Evolutionary conservation across 345 rosid genomes (phyloP).

Genomic region (Gossypium thurberi): DNA sequence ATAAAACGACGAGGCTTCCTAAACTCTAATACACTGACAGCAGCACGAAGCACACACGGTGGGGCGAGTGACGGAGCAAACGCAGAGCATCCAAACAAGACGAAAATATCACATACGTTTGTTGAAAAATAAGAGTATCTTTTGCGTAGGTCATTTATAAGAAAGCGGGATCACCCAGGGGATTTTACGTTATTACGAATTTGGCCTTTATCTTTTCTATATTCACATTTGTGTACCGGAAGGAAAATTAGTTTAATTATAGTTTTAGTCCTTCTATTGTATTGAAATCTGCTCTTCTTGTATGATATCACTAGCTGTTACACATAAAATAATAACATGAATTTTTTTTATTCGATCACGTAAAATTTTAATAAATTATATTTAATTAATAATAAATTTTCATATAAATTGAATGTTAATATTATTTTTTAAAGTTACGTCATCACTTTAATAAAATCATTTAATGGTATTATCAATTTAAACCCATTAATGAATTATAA

Average conservation of each 20-base stretch:
- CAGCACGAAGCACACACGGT: neutral
- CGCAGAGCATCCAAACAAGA: neutral
- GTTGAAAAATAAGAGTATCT: neutral
- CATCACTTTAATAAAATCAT: no score
- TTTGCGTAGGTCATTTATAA: neutral
- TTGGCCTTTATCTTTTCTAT: neutral
- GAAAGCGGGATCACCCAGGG: constrained; percentile 2
- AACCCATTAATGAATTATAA: no score
- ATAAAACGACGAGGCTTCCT: neutral
- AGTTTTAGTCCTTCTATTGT: no score
- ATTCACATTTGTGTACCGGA: neutral
- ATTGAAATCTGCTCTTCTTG: no score
- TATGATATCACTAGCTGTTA: neutral
- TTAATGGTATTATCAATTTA: no score
- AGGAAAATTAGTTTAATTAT: neutral
- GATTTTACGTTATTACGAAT: neutral
- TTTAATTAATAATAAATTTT: no score
- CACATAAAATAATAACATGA: no score
- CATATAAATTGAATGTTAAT: no score
- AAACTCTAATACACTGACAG: neutral
- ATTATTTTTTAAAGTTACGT: no score
- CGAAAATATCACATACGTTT: neutral
- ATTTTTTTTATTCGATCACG: no score
- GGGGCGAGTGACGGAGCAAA: neutral
- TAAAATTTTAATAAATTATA: no score